A percentile compares a stretch with the other conserved stretches of the same genome.
Conservation (phyloP, 495 filamentous ascomycete genomes). For the Podospora pseudoanserina region DNA sequence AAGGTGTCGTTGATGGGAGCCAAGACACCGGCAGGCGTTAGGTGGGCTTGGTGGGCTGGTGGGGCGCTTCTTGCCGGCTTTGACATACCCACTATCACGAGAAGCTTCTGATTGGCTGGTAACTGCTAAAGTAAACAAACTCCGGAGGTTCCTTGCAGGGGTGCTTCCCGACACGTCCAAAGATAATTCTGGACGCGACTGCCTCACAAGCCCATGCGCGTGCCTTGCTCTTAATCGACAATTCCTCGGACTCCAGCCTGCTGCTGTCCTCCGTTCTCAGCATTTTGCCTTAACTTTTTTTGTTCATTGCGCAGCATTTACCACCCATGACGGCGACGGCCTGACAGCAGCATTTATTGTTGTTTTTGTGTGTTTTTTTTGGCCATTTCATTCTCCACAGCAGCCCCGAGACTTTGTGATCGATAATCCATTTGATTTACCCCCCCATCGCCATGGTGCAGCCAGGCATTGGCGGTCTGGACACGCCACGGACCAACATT, state of each 20-base stretch:
- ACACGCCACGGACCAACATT: slow-evolving; percentile 73
- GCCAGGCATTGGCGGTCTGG: slow-evolving; percentile 55
- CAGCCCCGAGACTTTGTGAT: background rate
- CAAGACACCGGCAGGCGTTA: background rate
- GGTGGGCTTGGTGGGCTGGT: slow-evolving; percentile 1
- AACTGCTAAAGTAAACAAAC: slow-evolving; percentile 32
- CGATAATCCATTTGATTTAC: background rate
- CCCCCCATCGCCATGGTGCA: slow-evolving; percentile 41
- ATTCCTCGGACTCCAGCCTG: background rate
- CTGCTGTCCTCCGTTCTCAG: background rate
- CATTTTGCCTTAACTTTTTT: slow-evolving; percentile 2
- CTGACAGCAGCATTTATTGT: background rate
- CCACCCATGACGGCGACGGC: too few species aligned
- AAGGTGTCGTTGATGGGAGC: background rate
- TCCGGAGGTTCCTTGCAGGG: slow-evolving; percentile 10
- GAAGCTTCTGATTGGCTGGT: slow-evolving; percentile 23
- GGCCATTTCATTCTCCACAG: background rate
- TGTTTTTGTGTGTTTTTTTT: slow-evolving; percentile 7
- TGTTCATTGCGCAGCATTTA: slow-evolving; percentile 2
- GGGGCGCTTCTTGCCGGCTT: background rate
- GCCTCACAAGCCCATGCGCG: slow-evolving; percentile 13
- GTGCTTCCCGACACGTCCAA: slow-evolving; percentile 10
- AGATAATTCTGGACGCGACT: slow-evolving; percentile 20
- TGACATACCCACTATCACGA: background rate
- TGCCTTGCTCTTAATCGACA: background rate